Base-by-base conservation (phyloP, 2,329 filamentous ascomycete genomes). In the Piedraia hortae region DNA sequence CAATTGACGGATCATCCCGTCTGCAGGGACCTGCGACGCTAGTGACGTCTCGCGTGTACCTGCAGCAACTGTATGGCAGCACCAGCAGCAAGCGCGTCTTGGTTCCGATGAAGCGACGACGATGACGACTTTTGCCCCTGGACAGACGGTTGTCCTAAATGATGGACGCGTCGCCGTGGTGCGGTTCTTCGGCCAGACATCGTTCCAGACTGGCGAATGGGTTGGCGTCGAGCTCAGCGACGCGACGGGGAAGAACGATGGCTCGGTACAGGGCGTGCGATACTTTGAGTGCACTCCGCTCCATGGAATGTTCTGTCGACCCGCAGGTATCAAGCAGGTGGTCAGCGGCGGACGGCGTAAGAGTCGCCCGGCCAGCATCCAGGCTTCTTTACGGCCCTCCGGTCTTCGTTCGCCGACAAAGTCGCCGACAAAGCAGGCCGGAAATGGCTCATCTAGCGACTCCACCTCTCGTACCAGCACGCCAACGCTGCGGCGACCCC, bases 231-330 rank as follows among this genome's bases (percentile, higher is more conserved):
- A 90, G 51, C 61, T 93, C 25, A 65, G 77, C 23, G 70, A 75
- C 20, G 54, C 67, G 23, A 62, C 59, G 10, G 82, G 85, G 14
- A 93, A 93, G 53, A 93, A 93, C 37, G 77, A 93, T 55, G 82
- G 82, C 31, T 70, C 72, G 24, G 75, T 93, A 20, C 63, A 82
- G 44, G 80, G 77, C 29, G 62, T 75, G 40, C 57, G 75, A 10
- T 93, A 93, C 43, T 93, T 90, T 36, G 64, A 80, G 21, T 93
- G 82, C 34, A 43, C 54, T 21, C 47, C 52, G 19, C 47, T 58
- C 41, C 46, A 68, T 59, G 62, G 75, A 54, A 85, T 97, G 63
- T 93, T 97, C 38, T 61, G 91, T 24, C 62, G 74, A 30, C 67
- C 75, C 14, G 50, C 59, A 24, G 68, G 68, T 26, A 54, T 85